A percentile compares a stretch with the other conserved stretches of the same genome.
phyloP scores from a whole-genome alignment of 2,329 filamentous ascomycete genomes.

The Neurospora crassa region DNA sequence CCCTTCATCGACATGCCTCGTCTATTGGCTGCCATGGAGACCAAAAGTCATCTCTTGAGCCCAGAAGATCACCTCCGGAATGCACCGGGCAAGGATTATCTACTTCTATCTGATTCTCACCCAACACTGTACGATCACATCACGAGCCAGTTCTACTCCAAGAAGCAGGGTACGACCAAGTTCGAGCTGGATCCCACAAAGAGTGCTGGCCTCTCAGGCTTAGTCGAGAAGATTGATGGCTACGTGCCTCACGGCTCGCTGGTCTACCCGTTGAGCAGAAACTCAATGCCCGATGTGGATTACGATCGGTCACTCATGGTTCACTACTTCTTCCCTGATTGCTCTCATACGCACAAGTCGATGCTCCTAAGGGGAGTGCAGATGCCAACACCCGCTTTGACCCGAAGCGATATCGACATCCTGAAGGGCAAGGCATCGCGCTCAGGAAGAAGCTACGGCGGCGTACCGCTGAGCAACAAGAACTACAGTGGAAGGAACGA shows the following conservation, averaged over 20 bases:
- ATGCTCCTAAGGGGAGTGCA: constrained; percentile 83
- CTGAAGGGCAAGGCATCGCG: constrained; percentile 57
- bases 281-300: constrained; percentile 66
- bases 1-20: constrained; percentile 94
- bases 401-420: constrained; percentile 64
- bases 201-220: constrained; percentile 71
- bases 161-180: constrained; percentile 60
- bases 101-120: constrained; percentile 77
- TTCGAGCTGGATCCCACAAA: constrained; percentile 65
- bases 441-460: constrained; percentile 60
- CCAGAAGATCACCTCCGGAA: constrained; percentile 73
- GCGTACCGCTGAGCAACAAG: constrained; percentile 36
- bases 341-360: constrained; percentile 72
- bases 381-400: constrained; percentile 61
- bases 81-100: constrained; percentile 65
- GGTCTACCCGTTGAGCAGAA: constrained; percentile 64
- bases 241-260: constrained; percentile 80
- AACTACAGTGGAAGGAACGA: constrained; percentile 35
- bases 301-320: constrained; percentile 86
- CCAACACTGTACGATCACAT: constrained; percentile 75
- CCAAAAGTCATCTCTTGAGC: constrained; percentile 70
- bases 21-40: constrained; percentile 70
- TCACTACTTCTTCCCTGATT: constrained; percentile 71
- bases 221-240: constrained; percentile 68
- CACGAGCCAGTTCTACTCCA: constrained; percentile 80